Base-by-base conservation (phyloP, 352 stramenopile genomes). In the Elongisporangium senticosum region DNA sequence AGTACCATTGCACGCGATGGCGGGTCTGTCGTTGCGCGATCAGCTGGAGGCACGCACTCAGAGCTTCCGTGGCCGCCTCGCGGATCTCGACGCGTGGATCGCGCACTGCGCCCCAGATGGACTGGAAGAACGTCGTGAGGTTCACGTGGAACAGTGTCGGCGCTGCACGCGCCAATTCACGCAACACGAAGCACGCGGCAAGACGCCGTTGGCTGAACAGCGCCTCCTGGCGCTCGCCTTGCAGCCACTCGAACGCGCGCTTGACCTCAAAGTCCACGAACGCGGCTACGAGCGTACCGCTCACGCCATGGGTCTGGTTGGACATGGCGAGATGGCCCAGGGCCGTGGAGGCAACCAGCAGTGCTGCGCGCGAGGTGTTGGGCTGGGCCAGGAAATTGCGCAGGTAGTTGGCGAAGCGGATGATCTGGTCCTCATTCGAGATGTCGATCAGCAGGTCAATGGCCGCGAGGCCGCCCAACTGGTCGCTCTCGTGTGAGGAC, bases 211-310 rank as follows among this genome's bases (percentile, higher is more conserved):
- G 86, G 53, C 78, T 91, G 60, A 92, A 82, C 8, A 91, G 39
- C 20, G 79, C 70, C 43, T 95, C 86, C 21, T 90, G 77, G 2
- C 79, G 69, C 19, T 70, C 67, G 49, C 85, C 70, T 43, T 90
- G 79, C 0, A 97, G 81, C 89, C 87, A 96, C 55, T 96, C 87
- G 49, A 97, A 91, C 11, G 89, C 88, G 49, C 90, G 77, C 48
- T 91, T 95, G 8, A 96, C 86, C 68, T 98, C 92, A 68, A 97
- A 96, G 59, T 97, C 90, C 24, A 98, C 86, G 70, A 94, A 97
- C 49, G 90, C 89, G 0, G 84, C 86, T 21, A 95, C 87, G 13
- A 95, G 62, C 4, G 87, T 95, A 7, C 89, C 87, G 52, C 86
- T 93, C 20, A 92, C 83, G 58, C 77, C 78, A 40, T 67, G 79